Base-by-base conservation (phyloP, 495 filamentous ascomycete species). In the Hyphodiscus hymeniophilus region DNA sequence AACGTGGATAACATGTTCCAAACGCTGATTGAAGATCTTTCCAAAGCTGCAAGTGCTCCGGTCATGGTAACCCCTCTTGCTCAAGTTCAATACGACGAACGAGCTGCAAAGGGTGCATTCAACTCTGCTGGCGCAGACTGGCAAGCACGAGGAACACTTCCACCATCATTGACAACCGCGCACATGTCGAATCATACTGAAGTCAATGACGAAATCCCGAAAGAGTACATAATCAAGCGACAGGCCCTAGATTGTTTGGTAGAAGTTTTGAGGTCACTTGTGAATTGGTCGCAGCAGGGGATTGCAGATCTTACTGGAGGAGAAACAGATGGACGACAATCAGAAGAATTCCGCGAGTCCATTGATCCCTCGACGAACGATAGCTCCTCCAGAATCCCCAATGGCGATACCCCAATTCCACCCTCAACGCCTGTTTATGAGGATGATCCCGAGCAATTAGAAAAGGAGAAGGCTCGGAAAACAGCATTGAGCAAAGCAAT, bases 1-100 rank as follows among this genome's bases (percentile, higher is more conserved):
- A 85, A 87, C 18, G 73, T 96, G 54, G 94, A 99, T 64, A 97
- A 99, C 57, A 95, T 97, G 59, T 96, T 94, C 64, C 91, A 99
- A 63, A 85, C 81, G 44, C 74, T 94, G 32, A 89, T 97, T 22
- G 94, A 99, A 63, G 90, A 97, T 64, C 66, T 97, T 8, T 90
- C 91, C 15, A 81, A 81, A 48, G 83, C 91, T 42, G 80, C 87
- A 0, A 87, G 83, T 44, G 72, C 81, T 10, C 81, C 89, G 0
- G 80, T 89, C 3, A 56, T 80, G 2, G 74, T 94, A n/a, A 87
- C 76, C 1, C 63, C 81, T 17, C 56, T 76, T 5, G 88, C 95
- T 55, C 87, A 95, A 56, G 87, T 90, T 43, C 78, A 84, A 39
- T 96, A 85, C 53, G 80, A 87, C 57, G 90, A 95, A 42, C 77